These are phyloP conservation scores for Eucalyptus polyanthemos DNA, from an alignment of 345 rosid genomes.

Conservation along the genomic window DNA sequence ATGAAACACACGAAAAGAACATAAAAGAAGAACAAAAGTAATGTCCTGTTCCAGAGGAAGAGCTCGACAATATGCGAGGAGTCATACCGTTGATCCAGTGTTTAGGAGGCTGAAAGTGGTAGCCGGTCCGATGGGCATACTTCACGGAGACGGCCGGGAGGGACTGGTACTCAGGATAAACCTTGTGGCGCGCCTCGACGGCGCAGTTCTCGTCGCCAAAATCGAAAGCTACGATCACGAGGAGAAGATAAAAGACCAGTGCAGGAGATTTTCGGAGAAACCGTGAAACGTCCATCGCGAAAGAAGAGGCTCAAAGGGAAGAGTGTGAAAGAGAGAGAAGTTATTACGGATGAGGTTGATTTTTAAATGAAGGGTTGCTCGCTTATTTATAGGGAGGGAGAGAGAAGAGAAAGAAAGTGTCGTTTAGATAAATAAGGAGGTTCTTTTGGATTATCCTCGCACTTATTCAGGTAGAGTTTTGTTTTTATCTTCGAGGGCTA, in stretches of 20 bases:
- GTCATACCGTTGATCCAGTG: slow-evolving; percentile 83
- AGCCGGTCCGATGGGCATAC: slow-evolving; percentile 43
- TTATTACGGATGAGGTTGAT: background rate
- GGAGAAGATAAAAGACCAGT: background rate
- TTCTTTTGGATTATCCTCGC: background rate
- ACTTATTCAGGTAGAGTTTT: background rate
- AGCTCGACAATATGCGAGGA: background rate
- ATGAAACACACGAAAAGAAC: background rate
- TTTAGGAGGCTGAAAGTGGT: slow-evolving; percentile 75
- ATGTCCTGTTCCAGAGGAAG: background rate
- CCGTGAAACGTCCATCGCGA: background rate
- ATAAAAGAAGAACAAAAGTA: background rate
- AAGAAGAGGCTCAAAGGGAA: background rate
- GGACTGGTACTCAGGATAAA: slow-evolving; percentile 31
- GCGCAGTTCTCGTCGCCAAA: background rate
- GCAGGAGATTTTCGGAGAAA: background rate
- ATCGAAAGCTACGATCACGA: background rate
- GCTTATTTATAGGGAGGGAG: background rate
- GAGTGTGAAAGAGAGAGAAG: background rate
- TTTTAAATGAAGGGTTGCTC: background rate
- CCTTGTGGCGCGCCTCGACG: slow-evolving; percentile 35
- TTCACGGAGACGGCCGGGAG: slow-evolving; percentile 5
- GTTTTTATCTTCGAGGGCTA: background rate
- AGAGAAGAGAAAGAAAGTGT: background rate
- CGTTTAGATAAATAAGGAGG: background rate